Percentiles rank a stretch among this genome's conserved stretches.
Evolutionary conservation across 495 filamentous ascomycete species (phyloP).

Genomic region (Neurospora sp.): DNA sequence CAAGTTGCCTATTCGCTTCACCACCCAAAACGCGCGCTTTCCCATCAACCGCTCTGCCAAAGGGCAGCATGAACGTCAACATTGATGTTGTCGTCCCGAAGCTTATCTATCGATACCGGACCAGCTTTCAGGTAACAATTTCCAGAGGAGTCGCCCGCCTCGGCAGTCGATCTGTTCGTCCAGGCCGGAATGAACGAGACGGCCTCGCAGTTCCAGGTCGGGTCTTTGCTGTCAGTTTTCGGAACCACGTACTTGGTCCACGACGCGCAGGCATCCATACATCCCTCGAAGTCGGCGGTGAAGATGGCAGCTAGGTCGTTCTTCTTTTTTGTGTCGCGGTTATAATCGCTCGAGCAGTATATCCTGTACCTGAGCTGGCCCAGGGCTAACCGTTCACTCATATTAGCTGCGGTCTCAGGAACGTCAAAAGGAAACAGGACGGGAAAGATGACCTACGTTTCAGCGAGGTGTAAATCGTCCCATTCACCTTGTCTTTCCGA

Average conservation of each 20-base stretch:
- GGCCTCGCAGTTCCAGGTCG: slow-evolving; percentile 27
- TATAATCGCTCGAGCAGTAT: slow-evolving; percentile 20
- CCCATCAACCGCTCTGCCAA: neutral
- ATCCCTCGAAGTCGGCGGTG: slow-evolving; percentile 29
- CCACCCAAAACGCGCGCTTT: too few relatives aligned
- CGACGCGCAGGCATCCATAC: slow-evolving; percentile 39
- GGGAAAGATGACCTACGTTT: slow-evolving; percentile 6
- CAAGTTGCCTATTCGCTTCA: too few relatives aligned
- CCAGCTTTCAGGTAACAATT: slow-evolving; percentile 39
- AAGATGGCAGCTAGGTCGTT: slow-evolving; percentile 27
- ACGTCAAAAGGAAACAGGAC: neutral
- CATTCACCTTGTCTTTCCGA: slow-evolving; percentile 18
- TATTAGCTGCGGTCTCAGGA: neutral
- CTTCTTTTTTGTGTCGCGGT: slow-evolving; percentile 21
- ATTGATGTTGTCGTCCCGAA: slow-evolving; percentile 21
- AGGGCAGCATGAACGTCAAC: slow-evolving; percentile 18
- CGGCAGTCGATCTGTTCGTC: slow-evolving; percentile 26
- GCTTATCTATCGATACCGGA: slow-evolving; percentile 21
- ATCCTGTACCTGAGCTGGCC: slow-evolving; percentile 23
- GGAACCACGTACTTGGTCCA: slow-evolving; percentile 26
- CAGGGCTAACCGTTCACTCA: slow-evolving; percentile 18
- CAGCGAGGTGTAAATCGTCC: slow-evolving; percentile 20
- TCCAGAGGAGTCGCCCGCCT: slow-evolving; percentile 22
- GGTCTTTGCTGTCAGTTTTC: slow-evolving; percentile 3
- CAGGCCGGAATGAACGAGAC: slow-evolving; percentile 36